Conservation (phyloP, 805 yeast species). For the Candida succiphila region DNA sequence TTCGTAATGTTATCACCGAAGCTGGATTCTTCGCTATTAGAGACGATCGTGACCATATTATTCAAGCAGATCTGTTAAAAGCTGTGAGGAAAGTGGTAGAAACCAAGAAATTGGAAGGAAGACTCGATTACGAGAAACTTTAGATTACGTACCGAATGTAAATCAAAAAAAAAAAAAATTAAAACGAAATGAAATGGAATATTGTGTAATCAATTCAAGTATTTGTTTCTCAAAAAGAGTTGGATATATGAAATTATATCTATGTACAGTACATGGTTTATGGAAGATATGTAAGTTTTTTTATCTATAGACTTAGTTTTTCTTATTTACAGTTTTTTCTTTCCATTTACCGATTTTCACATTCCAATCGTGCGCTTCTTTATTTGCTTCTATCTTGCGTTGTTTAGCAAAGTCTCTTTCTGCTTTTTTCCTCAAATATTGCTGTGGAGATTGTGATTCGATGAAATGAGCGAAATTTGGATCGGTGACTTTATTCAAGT, state of each 20-base stretch:
- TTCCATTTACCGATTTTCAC: background rate
- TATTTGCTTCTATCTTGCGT: slow-evolving; percentile 8
- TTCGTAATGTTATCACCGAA: slow-evolving; percentile 94
- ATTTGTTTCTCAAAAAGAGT: no score
- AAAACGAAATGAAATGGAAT: no score
- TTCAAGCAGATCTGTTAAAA: slow-evolving; percentile 91
- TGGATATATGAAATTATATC: no score
- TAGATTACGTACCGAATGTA: no score
- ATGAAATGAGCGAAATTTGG: slow-evolving; percentile 21
- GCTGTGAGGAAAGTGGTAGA: slow-evolving; percentile 98
- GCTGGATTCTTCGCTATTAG: slow-evolving; percentile 98
- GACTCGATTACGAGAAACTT: slow-evolving; percentile 88
- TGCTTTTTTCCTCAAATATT: slow-evolving; percentile 9
- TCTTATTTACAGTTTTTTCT: background rate
- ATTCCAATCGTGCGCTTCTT: slow-evolving; percentile 15
- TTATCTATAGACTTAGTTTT: background rate
- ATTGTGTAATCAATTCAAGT: no score
- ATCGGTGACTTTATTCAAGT: slow-evolving; percentile 21
- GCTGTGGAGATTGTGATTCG: slow-evolving; percentile 16
- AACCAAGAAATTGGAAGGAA: slow-evolving; percentile 93
- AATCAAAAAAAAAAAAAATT: no score
- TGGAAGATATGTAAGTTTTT: background rate
- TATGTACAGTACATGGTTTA: slow-evolving; percentile 1
- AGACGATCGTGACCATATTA: slow-evolving; percentile 91
- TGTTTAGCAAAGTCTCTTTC: slow-evolving; percentile 10